Conservation (phyloP, 2,329 filamentous ascomycete species). For the Colletotrichum cuscutae region DNA sequence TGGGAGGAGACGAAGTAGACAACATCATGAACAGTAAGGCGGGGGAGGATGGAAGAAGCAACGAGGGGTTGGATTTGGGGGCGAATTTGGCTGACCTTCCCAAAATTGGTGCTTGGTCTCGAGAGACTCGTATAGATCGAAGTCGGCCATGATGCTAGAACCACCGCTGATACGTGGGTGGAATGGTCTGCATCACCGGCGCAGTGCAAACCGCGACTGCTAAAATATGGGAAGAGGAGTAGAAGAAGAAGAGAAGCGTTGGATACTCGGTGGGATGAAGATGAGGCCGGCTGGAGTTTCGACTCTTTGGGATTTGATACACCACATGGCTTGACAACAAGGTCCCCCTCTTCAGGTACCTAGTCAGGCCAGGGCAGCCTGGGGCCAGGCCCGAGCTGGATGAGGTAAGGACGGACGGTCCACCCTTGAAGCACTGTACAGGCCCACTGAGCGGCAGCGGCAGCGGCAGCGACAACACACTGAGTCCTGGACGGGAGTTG, state of each 20-base stretch:
- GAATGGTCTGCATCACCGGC: conserved; percentile 28
- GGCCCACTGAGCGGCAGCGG: neutral
- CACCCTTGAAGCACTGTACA: neutral
- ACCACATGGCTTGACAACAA: conserved; percentile 27
- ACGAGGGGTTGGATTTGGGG: neutral
- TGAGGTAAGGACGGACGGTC: neutral
- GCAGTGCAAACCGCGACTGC: neutral
- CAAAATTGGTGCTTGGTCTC: conserved; percentile 90
- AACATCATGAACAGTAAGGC: neutral
- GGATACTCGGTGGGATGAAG: conserved; percentile 7
- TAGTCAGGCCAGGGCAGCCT: neutral
- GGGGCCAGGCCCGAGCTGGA: neutral
- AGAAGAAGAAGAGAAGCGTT: neutral
- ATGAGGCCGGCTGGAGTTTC: conserved; percentile 28
- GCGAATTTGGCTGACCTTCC: conserved; percentile 69
- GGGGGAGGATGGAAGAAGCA: conserved; percentile 23
- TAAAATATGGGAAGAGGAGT: neutral
- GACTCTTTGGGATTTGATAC: conserved; percentile 26
- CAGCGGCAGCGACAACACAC: neutral
- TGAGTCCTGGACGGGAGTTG: neutral
- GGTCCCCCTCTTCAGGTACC: conserved; percentile 4
- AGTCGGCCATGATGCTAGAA: conserved; percentile 63
- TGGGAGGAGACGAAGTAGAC: neutral
- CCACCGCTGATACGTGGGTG: neutral
- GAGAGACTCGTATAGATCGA: conserved; percentile 74